phyloP scores from a whole-genome alignment of 257 asterid species.

The Solanum habrochaites region DNA sequence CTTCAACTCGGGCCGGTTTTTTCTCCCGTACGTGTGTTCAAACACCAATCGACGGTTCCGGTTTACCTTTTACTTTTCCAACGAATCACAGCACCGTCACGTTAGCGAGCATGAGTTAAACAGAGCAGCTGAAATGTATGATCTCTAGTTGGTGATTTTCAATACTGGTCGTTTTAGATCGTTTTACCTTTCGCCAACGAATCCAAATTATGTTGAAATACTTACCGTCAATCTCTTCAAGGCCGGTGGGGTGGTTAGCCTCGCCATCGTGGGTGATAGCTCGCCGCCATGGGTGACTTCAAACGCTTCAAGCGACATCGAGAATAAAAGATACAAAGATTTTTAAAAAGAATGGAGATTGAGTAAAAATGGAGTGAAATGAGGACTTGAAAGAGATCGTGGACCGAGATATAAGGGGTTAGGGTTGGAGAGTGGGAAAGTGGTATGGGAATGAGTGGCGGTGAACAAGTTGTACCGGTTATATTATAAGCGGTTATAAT shows the following conservation, averaged over 20 bases:
- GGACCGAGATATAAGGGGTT: conserved; percentile 2
- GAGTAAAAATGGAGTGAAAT: conserved; percentile 5
- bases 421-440: conserved; percentile 27
- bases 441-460: conserved; percentile 70
- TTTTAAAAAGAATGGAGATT: neutral
- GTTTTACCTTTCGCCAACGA: conserved; percentile 31
- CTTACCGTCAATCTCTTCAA: neutral
- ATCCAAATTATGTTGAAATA: neutral
- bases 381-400: conserved; percentile 5
- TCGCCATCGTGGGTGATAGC: neutral
- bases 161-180: conserved; percentile 33
- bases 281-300: conserved; percentile 13
- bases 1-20: neutral
- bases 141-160: conserved; percentile 21
- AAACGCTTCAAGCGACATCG: conserved; percentile 61
- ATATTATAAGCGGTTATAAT: neutral
- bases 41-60: neutral
- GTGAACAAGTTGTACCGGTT: conserved; percentile 28
- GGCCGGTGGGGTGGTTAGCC: conserved; percentile 5
- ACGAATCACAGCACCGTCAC: neutral
- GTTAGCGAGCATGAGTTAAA: conserved; percentile 60
- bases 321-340: neutral
- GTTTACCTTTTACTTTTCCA: neutral
- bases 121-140: conserved; percentile 65
- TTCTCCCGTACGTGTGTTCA: neutral